These are phyloP conservation scores for Rhodamnia rubescens DNA, from an alignment of 345 rosid species.

Conservation along the genomic window DNA sequence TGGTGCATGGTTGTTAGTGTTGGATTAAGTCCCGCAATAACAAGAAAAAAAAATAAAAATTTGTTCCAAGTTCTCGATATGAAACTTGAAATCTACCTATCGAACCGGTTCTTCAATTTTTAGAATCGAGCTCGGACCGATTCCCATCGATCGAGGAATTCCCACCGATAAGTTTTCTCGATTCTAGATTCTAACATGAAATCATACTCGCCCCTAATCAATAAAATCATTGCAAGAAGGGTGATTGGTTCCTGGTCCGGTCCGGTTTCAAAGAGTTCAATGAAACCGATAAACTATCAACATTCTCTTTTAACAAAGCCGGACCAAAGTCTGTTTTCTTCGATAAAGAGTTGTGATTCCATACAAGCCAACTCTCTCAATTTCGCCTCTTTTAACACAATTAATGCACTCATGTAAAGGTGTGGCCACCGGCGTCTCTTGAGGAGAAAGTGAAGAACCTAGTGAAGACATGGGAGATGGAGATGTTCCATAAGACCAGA, in stretches of 20 bases:
- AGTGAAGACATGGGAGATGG: constrained; percentile 69
- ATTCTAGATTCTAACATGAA: too few species aligned
- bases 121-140: too few species aligned
- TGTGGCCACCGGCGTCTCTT: constrained; percentile 51
- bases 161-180: too few species aligned
- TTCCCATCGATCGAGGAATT: too few species aligned
- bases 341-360: not conserved
- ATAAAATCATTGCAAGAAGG: too few species aligned
- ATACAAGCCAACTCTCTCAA: not conserved
- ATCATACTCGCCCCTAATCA: too few species aligned
- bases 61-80: too few species aligned
- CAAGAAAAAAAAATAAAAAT: too few species aligned
- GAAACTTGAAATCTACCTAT: too few species aligned
- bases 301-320: constrained; percentile 52
- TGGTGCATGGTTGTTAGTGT: not conserved
- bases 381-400: not conserved
- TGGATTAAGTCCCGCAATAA: too few species aligned
- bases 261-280: rapidly evolving
- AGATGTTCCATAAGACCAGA: constrained; percentile 32
- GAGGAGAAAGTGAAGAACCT: constrained; percentile 56
- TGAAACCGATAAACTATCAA: constrained; percentile 3
- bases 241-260: too few species aligned
- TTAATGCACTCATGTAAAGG: constrained; percentile 2
- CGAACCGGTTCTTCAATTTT: too few species aligned
- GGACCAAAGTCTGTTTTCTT: constrained; percentile 24